Conservation (phyloP, 2,329 filamentous ascomycete genomes). For the Colletotrichum tanaceti region DNA sequence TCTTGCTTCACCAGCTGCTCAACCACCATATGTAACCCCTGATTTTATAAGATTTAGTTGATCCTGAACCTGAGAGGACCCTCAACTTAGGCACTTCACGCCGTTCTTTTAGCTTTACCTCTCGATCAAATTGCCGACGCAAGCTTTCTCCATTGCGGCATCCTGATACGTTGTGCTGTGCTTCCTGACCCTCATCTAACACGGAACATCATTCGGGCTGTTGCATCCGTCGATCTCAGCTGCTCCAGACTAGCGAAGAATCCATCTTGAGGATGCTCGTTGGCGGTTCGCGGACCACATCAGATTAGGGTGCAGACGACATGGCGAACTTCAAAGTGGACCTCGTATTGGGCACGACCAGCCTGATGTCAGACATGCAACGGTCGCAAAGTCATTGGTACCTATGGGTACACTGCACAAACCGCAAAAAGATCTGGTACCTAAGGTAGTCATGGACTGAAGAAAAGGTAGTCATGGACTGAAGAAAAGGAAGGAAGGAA, state of each 20-base stretch:
- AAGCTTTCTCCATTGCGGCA: neutral
- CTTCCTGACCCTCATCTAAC: neutral
- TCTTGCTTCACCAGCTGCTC: neutral
- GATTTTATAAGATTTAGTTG: neutral
- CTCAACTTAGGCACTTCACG: fast-evolving
- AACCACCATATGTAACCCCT: neutral
- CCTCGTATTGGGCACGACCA: neutral
- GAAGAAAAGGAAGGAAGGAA: neutral
- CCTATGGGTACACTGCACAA: slow-evolving; percentile 8
- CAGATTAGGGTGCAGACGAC: too few species aligned
- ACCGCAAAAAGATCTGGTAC: neutral
- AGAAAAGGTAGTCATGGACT: neutral
- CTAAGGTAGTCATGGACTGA: neutral
- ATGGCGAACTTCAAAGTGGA: neutral
- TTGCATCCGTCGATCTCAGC: neutral
- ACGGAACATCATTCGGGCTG: neutral
- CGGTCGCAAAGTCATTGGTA: neutral
- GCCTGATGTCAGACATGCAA: neutral
- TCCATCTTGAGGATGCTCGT: too few species aligned
- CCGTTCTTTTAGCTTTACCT: too few species aligned
- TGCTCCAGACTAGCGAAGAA: neutral
- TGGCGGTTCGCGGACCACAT: neutral
- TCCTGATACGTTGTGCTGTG: neutral
- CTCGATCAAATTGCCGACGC: neutral
- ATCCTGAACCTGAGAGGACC: neutral